Conservation (phyloP, 768 basidiomycete genomes). For the Cubamyces lactineus region DNA sequence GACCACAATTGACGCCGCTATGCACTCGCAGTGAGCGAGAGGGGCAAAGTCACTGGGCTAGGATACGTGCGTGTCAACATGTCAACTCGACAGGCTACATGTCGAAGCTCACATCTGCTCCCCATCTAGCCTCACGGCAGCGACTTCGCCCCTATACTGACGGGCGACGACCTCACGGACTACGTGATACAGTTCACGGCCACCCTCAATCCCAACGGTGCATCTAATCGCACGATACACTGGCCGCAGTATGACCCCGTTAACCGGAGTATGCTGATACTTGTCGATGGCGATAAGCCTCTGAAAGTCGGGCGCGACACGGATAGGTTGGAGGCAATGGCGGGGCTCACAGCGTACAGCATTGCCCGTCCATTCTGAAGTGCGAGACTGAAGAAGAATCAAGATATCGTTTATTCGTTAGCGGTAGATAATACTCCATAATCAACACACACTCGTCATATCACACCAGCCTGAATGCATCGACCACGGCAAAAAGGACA, state of each 20-base stretch:
- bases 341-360: neutral
- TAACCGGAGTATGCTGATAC: conserved; percentile 43
- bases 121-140: conserved; percentile 22
- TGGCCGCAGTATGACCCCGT: conserved; percentile 50
- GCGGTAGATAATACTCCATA: too few relatives aligned
- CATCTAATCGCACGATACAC: conserved; percentile 31
- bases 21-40: conserved; percentile 3
- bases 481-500: too few relatives aligned
- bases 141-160: conserved; percentile 27
- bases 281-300: conserved; percentile 40
- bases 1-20: neutral
- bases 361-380: neutral
- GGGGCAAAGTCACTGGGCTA: neutral
- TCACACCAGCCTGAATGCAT: too few relatives aligned
- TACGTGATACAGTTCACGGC: conserved; percentile 47
- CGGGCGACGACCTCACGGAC: conserved; percentile 44
- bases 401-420: too few relatives aligned
- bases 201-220: conserved; percentile 46
- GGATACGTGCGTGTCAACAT: neutral
- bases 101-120: neutral
- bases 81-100: neutral
- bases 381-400: too few relatives aligned
- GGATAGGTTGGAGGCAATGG: conserved; percentile 43
- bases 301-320: conserved; percentile 46
- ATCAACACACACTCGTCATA: too few relatives aligned